phyloP scores from a whole-genome alignment of 139 green algal genomes.

The Asterochloris erici region DNA sequence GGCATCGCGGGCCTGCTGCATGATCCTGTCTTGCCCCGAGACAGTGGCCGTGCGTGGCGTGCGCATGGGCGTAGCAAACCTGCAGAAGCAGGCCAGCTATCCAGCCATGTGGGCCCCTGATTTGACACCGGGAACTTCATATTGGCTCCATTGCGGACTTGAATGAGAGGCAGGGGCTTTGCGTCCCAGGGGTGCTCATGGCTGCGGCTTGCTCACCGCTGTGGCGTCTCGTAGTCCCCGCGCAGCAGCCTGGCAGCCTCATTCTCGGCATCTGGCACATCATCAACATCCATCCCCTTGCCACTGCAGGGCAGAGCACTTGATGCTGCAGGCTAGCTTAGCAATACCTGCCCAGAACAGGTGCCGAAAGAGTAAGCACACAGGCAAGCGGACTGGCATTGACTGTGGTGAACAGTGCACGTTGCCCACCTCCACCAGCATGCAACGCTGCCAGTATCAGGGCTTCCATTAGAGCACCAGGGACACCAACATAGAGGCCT shows the following conservation, averaged over 20 bases:
- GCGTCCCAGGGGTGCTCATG: background rate
- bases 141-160: background rate
- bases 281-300: slow-evolving; percentile 29
- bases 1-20: slow-evolving; percentile 85
- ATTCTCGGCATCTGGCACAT: slow-evolving; percentile 35
- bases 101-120: too few species aligned
- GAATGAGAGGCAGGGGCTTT: background rate
- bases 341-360: too few species aligned
- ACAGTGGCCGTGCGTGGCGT: slow-evolving; percentile 46
- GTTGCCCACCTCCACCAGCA: too few species aligned
- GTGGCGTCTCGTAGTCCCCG: slow-evolving; percentile 69
- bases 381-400: too few species aligned
- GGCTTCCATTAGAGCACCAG: too few species aligned
- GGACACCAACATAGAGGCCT: too few species aligned
- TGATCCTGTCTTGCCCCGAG: slow-evolving; percentile 60
- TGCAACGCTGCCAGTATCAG: too few species aligned
- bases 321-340: too few species aligned
- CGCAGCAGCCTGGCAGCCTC: slow-evolving; percentile 71
- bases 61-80: slow-evolving; percentile 73
- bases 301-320: too few species aligned
- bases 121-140: too few species aligned
- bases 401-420: too few species aligned
- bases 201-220: slow-evolving; percentile 20
- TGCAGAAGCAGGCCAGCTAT: background rate
- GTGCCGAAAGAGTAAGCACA: too few species aligned